A percentile compares a stretch with the other conserved stretches of the same genome.
Evolutionary conservation across 2,329 filamentous ascomycete genomes (phyloP).

Genomic region (Blastomyces parvus): DNA sequence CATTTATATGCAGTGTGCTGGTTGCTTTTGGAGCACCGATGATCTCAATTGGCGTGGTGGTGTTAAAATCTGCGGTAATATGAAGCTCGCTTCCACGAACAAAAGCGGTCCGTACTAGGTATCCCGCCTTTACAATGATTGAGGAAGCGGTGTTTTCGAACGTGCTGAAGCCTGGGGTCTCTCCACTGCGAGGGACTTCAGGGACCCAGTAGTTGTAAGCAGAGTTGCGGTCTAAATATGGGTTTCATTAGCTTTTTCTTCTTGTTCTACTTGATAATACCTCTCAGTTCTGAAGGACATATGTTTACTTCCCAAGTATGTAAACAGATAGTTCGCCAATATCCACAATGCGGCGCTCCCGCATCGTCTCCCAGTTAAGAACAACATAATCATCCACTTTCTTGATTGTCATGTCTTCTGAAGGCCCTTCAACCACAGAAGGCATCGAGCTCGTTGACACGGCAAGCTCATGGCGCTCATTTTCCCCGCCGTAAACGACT

Average conservation of each 20-base stretch:
- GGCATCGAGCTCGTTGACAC: constrained; percentile 22
- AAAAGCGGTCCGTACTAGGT: constrained; percentile 41
- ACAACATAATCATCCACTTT: constrained; percentile 22
- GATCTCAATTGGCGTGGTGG: constrained; percentile 57
- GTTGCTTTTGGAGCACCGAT: constrained; percentile 51
- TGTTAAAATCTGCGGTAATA: constrained; percentile 62
- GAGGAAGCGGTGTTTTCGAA: constrained; percentile 24
- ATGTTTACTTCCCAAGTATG: constrained; percentile 41
- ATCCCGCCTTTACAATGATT: constrained; percentile 36
- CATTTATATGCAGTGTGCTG: constrained; percentile 55
- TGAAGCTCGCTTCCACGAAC: constrained; percentile 48
- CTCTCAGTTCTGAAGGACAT: background rate
- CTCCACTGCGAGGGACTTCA: constrained; percentile 22
- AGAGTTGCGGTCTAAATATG: constrained; percentile 41
- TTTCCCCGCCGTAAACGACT: constrained; percentile 32
- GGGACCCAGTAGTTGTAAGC: constrained; percentile 40
- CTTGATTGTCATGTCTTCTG: constrained; percentile 24
- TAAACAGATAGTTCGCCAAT: constrained; percentile 44
- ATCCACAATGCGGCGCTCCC: constrained; percentile 34
- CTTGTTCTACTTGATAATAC: background rate
- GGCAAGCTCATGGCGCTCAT: constrained; percentile 36
- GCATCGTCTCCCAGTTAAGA: constrained; percentile 47
- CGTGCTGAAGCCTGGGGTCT: constrained; percentile 25
- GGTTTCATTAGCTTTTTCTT: constrained; percentile 12
- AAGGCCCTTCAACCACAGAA: constrained; percentile 28